phyloP scores from a whole-genome alignment of 148 eudicot species.

The Hydrangea macrophylla region DNA sequence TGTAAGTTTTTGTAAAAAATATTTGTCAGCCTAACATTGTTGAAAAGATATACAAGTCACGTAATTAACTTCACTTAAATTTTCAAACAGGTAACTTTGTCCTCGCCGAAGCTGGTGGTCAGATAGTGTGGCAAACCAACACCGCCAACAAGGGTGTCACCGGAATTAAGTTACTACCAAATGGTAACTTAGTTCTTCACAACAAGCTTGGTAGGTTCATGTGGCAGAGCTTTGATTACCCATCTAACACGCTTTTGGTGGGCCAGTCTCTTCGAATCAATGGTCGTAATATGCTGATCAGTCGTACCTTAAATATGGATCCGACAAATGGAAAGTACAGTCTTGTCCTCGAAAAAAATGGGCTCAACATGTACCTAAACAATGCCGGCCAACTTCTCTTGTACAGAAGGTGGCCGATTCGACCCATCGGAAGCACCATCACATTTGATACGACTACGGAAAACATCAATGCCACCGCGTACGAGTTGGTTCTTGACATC shows the following conservation, averaged over 20 bases:
- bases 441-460: neutral
- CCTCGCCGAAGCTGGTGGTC: slow-evolving; percentile 17
- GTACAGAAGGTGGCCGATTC: neutral
- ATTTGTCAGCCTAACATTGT: too few relatives aligned
- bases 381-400: neutral
- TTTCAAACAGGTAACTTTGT: too few relatives aligned
- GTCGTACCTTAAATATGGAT: slow-evolving; percentile 14
- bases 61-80: too few relatives aligned
- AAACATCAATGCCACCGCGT: slow-evolving; percentile 2
- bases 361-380: slow-evolving; percentile 13
- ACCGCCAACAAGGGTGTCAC: slow-evolving; percentile 23
- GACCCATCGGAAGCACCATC: neutral
- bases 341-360: slow-evolving; percentile 4
- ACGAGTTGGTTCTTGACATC: neutral
- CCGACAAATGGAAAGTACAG: slow-evolving; percentile 16
- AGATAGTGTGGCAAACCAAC: slow-evolving; percentile 22
- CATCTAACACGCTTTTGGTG: slow-evolving; percentile 21
- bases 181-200: slow-evolving; percentile 24
- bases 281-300: slow-evolving; percentile 15
- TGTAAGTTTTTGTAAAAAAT: too few relatives aligned
- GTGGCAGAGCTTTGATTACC: slow-evolving; percentile 27
- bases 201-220: slow-evolving; percentile 17
- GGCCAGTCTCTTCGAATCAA: slow-evolving; percentile 16
- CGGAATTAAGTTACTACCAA: slow-evolving; percentile 6
- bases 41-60: too few relatives aligned